These are phyloP conservation scores for Astrocystis sublimbata DNA, from an alignment of 495 filamentous ascomycete genomes.

Conservation along the genomic window DNA sequence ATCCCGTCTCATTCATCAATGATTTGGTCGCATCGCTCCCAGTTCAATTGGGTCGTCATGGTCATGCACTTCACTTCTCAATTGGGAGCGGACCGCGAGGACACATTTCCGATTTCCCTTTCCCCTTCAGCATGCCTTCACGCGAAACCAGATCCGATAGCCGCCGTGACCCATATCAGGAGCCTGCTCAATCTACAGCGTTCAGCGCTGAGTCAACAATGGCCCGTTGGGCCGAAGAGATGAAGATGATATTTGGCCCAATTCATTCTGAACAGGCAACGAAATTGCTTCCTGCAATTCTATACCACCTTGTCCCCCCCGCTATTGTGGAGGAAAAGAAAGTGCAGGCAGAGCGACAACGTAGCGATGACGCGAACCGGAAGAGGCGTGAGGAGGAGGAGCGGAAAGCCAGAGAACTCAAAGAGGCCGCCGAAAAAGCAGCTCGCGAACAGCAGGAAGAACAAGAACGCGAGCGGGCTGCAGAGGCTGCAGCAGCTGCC, in stretches of 20 bases:
- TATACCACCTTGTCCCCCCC: constrained; percentile 75
- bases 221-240: constrained; percentile 87
- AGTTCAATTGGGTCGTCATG: constrained; percentile 32
- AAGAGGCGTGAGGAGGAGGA: constrained; percentile 57
- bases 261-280: constrained; percentile 68
- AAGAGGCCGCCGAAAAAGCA: constrained; percentile 61
- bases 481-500: constrained; percentile 42
- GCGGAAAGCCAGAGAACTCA: constrained; percentile 57
- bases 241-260: constrained; percentile 76
- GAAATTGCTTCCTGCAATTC: constrained; percentile 65
- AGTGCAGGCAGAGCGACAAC: constrained; percentile 56
- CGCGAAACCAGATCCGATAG: constrained; percentile 43
- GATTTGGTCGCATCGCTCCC: constrained; percentile 39
- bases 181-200: constrained; percentile 59
- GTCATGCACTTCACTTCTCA: constrained; percentile 43
- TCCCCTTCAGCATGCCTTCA: constrained; percentile 32
- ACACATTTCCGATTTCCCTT: constrained; percentile 39
- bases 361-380: constrained; percentile 68
- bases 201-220: constrained; percentile 71
- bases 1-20: constrained; percentile 44
- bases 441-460: constrained; percentile 56
- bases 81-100: constrained; percentile 42
- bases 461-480: constrained; percentile 52
- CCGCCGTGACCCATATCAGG: constrained; percentile 46
- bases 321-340: constrained; percentile 77